These are phyloP conservation scores for Xylaria sp. DNA, from an alignment of 2,329 filamentous ascomycete species.

Conservation along the genomic window DNA sequence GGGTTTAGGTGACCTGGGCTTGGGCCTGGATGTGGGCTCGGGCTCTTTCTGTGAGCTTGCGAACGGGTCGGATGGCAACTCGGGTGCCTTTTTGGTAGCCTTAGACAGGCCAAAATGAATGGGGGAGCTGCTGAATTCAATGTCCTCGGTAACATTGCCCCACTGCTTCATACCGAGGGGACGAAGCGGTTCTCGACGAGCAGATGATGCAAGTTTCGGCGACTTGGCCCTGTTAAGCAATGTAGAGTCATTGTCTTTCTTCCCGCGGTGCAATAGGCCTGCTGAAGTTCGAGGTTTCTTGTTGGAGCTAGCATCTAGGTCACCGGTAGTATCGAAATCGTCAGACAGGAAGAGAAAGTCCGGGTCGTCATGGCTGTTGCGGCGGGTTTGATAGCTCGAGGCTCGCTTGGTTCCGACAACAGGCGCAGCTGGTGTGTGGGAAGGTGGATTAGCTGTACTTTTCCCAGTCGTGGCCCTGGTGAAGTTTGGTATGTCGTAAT, in stretches of 20 bases:
- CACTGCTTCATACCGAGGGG: slow-evolving; percentile 39
- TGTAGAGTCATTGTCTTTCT: slow-evolving; percentile 16
- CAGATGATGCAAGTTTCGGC: slow-evolving; percentile 27
- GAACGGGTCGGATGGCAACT: slow-evolving; percentile 41
- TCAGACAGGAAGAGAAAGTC: slow-evolving; percentile 53
- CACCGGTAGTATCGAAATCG: slow-evolving; percentile 57
- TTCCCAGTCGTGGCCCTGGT: slow-evolving; percentile 19
- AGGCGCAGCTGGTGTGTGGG: slow-evolving; percentile 5
- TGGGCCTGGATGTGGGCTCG: too few species aligned
- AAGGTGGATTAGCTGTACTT: slow-evolving; percentile 5
- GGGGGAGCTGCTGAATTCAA: slow-evolving; percentile 48
- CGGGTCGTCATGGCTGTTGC: slow-evolving; percentile 35
- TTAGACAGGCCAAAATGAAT: slow-evolving; percentile 3
- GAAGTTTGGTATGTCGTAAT: slow-evolving; percentile 31
- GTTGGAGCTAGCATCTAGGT: slow-evolving; percentile 49
- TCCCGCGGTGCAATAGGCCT: slow-evolving; percentile 12
- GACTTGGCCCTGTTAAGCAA: slow-evolving; percentile 37
- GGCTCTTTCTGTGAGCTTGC: slow-evolving; percentile 39
- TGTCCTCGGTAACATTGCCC: slow-evolving; percentile 45
- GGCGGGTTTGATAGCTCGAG: slow-evolving; percentile 22
- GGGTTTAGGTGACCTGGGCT: slow-evolving; percentile 13
- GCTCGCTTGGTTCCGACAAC: slow-evolving; percentile 36
- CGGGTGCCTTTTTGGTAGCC: slow-evolving; percentile 19
- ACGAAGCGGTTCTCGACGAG: slow-evolving; percentile 26
- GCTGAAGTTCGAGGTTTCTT: slow-evolving; percentile 41